phyloP scores from a whole-genome alignment of 768 basidiomycete genomes.

The Boletus fagicola region DNA sequence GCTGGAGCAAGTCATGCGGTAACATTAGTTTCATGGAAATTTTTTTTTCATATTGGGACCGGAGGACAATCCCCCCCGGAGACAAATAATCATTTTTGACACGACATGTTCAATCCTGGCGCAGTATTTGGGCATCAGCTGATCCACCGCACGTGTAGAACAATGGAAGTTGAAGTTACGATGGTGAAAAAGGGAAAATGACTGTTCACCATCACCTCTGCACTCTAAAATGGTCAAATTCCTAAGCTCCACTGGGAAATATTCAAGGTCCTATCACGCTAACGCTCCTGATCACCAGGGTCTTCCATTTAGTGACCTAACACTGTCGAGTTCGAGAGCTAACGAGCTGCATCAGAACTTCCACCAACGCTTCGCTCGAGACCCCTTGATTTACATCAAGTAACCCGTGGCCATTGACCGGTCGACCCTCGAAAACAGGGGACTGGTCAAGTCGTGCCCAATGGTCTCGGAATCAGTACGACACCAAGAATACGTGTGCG shows the following conservation, averaged over 20 bases:
- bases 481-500: conserved; percentile 1
- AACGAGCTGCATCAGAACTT: conserved; percentile 5
- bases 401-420: conserved; percentile 3
- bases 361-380: conserved; percentile 12
- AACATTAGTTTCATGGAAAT: conserved; percentile 25
- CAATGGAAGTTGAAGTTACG: conserved; percentile 33
- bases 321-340: conserved; percentile 21
- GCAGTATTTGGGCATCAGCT: conserved; percentile 23
- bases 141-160: conserved; percentile 31
- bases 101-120: conserved; percentile 19
- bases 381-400: conserved; percentile 20
- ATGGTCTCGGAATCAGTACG: conserved; percentile 15
- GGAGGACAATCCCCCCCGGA: conserved; percentile 24
- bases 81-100: conserved; percentile 24
- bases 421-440: conserved; percentile 22
- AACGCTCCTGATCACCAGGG: conserved; percentile 28
- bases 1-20: conserved; percentile 23
- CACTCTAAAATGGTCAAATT: conserved; percentile 26
- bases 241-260: conserved; percentile 22
- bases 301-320: conserved; percentile 32
- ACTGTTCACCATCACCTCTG: conserved; percentile 12
- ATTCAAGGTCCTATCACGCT: conserved; percentile 20
- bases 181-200: conserved; percentile 26
- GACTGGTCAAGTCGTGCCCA: background rate
- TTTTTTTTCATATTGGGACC: conserved; percentile 30